Percentiles rank a stretch among this genome's conserved stretches.
phyloP scores from a whole-genome alignment of 176 grass and related monocot species.

The Oryza coarctata region DNA sequence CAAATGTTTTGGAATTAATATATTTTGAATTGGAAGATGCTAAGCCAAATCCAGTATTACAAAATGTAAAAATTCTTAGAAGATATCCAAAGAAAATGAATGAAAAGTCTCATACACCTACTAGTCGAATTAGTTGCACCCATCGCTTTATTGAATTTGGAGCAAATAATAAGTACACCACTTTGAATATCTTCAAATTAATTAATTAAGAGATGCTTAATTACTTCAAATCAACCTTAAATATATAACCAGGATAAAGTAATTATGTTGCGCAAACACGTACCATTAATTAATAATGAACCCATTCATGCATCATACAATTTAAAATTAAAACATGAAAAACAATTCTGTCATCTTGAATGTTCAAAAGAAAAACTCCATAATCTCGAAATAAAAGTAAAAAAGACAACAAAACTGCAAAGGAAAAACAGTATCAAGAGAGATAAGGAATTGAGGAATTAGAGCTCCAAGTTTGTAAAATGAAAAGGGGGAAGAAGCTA shows the following conservation, averaged over 20 bases:
- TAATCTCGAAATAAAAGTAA: neutral
- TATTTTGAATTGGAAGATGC: neutral
- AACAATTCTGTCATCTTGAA: no score
- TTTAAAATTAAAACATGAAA: neutral
- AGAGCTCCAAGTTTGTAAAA: neutral
- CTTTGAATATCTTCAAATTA: conserved; percentile 9
- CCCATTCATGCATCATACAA: neutral
- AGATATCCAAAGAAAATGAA: neutral
- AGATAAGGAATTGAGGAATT: neutral
- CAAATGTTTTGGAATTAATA: neutral
- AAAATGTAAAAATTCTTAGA: neutral
- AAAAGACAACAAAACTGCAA: neutral
- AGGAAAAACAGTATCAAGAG: neutral
- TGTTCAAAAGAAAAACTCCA: no score
- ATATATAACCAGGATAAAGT: neutral
- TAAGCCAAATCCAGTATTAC: conserved; percentile 1
- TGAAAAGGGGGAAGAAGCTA: neutral
- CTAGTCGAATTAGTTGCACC: conserved; percentile 20
- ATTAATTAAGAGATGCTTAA: conserved; percentile 6
- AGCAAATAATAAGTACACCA: conserved; percentile 8
- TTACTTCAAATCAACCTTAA: neutral
- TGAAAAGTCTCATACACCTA: neutral
- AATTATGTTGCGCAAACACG: conserved; percentile 9
- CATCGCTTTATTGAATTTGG: conserved; percentile 18
- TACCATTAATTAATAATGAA: neutral